Percentiles rank a stretch among this genome's conserved stretches.
phyloP scores from a whole-genome alignment of 2,329 filamentous ascomycete genomes.

The Fusarium robinianum region DNA sequence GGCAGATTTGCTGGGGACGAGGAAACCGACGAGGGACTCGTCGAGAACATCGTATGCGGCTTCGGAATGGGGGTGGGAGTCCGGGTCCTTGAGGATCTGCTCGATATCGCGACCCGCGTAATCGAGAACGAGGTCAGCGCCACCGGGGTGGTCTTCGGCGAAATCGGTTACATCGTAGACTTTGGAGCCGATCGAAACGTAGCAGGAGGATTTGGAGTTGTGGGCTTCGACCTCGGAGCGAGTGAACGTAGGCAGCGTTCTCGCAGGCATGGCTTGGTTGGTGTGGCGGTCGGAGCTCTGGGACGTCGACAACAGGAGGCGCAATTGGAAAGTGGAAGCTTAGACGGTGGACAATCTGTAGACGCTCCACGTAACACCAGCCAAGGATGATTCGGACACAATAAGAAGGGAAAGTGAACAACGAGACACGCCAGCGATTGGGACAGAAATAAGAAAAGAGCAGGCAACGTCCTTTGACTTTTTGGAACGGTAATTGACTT shows the following conservation, averaged over 20 bases:
- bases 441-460: constrained; percentile 14
- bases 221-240: constrained; percentile 80
- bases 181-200: constrained; percentile 85
- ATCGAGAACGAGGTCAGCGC: constrained; percentile 83
- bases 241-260: constrained; percentile 82
- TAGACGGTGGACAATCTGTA: constrained; percentile 14
- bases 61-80: constrained; percentile 86
- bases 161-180: constrained; percentile 97
- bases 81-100: constrained; percentile 78
- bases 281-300: constrained; percentile 18
- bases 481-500: too few species aligned
- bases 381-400: constrained; percentile 2
- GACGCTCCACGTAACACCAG: constrained; percentile 13
- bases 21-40: constrained; percentile 82
- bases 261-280: constrained; percentile 80
- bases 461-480: too few species aligned
- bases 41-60: constrained; percentile 95
- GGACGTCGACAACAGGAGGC: constrained; percentile 9
- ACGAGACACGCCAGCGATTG: too few species aligned
- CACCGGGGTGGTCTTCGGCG: constrained; percentile 86
- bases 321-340: constrained; percentile 12
- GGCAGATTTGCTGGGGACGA: constrained; percentile 63
- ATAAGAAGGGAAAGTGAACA: constrained; percentile 2
- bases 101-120: constrained; percentile 87
- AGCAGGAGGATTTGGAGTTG: constrained; percentile 82